Base-by-base conservation (phyloP, 2,329 filamentous ascomycete species). In the Phyllosticta citriasiana region DNA sequence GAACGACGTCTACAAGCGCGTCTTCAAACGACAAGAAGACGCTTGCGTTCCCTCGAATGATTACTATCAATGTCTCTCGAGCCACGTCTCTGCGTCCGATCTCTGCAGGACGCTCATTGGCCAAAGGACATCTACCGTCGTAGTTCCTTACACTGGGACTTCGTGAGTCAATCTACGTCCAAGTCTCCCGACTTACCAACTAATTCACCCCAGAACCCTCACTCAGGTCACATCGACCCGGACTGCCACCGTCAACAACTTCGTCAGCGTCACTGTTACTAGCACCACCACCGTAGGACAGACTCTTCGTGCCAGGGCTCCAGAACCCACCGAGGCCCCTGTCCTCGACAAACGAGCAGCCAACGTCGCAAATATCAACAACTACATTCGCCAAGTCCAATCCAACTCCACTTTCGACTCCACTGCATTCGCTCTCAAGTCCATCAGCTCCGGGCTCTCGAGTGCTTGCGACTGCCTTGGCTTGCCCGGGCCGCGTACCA, bases 381-480 rank as follows among this genome's bases (percentile, higher is more conserved):
- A 57, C 16, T 66, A 72, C 22, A 65, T 72, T 3, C 58, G 14
- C 27, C 61, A 55, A 58, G 4, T 55, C 5, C 30, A 25, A 55
- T 26, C 19, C 4, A 47, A 55, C 65, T 35, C 53, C 35, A 25
- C 63, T 60, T 26, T 64, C 22, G 55, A 60, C 16, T 61, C 40
- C 27, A 65, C 57, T 35, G 62, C n/a, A 60, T 65, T 14, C 57
- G 65, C 51, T n/a, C 63, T 35, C 60, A 64, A 55, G 65, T 69
- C 54, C 63, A 60, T 65, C 50, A 59, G 67, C 33, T 63, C 58
- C 6, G 68, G 66, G 2, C 57, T 72, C 9, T 67, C 68, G 0
- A 70, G 64, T 35, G 71, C 70, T 24, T 73, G 71, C 63, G 67
- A 66, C 4, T 72, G 70, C 60, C 65, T 68, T 53, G 65, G 68